phyloP scores from a whole-genome alignment of 164 flowering plant species.

The Aristolochia californica region DNA sequence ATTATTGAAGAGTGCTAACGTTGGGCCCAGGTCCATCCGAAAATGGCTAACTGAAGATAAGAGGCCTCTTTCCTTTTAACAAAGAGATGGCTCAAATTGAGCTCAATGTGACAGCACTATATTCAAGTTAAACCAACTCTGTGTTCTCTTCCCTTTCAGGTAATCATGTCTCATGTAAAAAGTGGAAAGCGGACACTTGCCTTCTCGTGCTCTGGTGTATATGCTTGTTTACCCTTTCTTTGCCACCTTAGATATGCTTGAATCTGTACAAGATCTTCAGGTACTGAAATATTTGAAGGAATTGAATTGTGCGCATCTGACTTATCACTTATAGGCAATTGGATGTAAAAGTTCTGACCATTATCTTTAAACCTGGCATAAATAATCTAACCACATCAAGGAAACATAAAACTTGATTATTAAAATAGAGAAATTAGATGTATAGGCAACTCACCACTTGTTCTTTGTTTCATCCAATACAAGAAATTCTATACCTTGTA shows the following conservation, averaged over 20 bases:
- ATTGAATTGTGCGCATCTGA: constrained; percentile 30
- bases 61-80: no score
- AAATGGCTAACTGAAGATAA: no score
- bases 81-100: no score
- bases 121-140: no score
- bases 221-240: constrained; percentile 83
- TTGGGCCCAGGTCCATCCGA: no score
- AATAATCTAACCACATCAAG: neutral
- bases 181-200: constrained; percentile 22
- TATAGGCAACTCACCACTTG: constrained; percentile 37
- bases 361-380: constrained; percentile 66
- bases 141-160: no score
- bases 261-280: constrained; percentile 92
- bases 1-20: no score
- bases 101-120: neutral
- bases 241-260: constrained; percentile 98
- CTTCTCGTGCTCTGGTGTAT: constrained; percentile 90
- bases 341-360: constrained; percentile 58
- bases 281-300: constrained; percentile 57
- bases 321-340: constrained; percentile 29
- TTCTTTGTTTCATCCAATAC: constrained; percentile 57
- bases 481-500: constrained; percentile 82
- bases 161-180: neutral
- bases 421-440: neutral
- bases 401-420: neutral